Conservation (phyloP, 1,139 yeast species). For the Pichia sp. region DNA sequence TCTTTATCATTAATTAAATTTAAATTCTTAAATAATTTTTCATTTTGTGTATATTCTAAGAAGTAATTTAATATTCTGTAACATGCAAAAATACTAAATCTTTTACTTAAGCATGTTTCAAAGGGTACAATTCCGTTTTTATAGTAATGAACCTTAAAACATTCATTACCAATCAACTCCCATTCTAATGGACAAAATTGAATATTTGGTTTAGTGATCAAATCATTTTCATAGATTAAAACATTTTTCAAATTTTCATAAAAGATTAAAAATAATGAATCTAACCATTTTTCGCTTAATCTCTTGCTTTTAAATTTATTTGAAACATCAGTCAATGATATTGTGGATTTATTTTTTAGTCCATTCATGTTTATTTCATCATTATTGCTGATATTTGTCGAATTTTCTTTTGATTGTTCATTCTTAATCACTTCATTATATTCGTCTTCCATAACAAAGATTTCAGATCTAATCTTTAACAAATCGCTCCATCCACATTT, state of each 20-base stretch:
- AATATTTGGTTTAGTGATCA: constrained; percentile 39
- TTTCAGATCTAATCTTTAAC: constrained; percentile 69
- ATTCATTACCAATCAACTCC: constrained; percentile 84
- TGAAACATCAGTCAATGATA: constrained; percentile 20
- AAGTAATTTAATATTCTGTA: constrained; percentile 29
- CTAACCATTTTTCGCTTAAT: constrained; percentile 93
- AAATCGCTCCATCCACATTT: constrained; percentile 89
- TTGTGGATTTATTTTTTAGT: constrained; percentile 19
- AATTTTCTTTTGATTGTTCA: constrained; percentile 9
- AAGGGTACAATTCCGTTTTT: constrained; percentile 80
- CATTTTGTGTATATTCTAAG: constrained; percentile 18
- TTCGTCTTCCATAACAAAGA: constrained; percentile 95
- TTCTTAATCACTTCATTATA: constrained; percentile 33
- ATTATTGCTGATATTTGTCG: background rate
- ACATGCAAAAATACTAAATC: constrained; percentile 59
- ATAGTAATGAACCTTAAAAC: constrained; percentile 70
- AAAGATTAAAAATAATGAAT: constrained; percentile 75
- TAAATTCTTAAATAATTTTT: constrained; percentile 17
- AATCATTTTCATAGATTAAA: constrained; percentile 87
- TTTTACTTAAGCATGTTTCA: constrained; percentile 63
- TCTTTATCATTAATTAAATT: constrained; percentile 2
- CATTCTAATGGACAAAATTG: constrained; percentile 85
- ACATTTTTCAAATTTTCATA: constrained; percentile 87
- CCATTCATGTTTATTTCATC: constrained; percentile 25
- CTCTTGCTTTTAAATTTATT: constrained; percentile 57